Conservation (phyloP, 192 early-diverging fungal genomes). For the Entrophospora sp. region DNA sequence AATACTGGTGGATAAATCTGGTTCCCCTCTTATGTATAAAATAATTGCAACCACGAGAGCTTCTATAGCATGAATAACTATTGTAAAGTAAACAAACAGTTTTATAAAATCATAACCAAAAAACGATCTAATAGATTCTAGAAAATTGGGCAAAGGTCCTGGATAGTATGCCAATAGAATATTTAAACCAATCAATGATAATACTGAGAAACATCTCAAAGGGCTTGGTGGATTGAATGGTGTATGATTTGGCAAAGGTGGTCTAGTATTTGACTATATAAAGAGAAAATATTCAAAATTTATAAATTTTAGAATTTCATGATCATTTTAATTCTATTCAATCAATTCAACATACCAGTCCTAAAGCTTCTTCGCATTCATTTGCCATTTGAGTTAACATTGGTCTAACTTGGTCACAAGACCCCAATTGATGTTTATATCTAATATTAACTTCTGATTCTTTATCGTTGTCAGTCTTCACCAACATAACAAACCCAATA, state of each 20-base stretch:
- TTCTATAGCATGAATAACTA: constrained; percentile 22
- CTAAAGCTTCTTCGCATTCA: constrained; percentile 34
- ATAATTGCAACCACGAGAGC: constrained; percentile 8
- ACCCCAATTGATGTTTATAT: constrained; percentile 22
- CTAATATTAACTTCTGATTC: constrained; percentile 17
- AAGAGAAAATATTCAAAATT: not conserved
- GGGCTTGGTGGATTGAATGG: not conserved
- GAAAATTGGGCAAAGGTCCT: not conserved
- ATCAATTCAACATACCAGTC: constrained; percentile 28
- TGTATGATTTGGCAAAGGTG: constrained; percentile 24
- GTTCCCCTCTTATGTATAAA: constrained; percentile 25
- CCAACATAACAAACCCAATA: constrained; percentile 22
- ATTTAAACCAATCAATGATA: not conserved
- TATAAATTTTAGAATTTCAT: too few relatives aligned
- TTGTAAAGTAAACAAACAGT: not conserved
- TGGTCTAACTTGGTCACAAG: constrained; percentile 30
- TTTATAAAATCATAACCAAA: not conserved
- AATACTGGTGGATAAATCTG: constrained; percentile 13
- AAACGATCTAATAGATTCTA: constrained; percentile 3
- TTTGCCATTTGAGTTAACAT: constrained; percentile 36
- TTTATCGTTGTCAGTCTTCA: constrained; percentile 5
- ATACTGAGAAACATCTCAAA: not conserved
- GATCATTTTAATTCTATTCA: too few relatives aligned
- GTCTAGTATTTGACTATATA: constrained; percentile 26
- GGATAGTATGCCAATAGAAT: constrained; percentile 1